phyloP scores from a whole-genome alignment of 768 basidiomycete genomes.

The Artomyces pyxidatus region DNA sequence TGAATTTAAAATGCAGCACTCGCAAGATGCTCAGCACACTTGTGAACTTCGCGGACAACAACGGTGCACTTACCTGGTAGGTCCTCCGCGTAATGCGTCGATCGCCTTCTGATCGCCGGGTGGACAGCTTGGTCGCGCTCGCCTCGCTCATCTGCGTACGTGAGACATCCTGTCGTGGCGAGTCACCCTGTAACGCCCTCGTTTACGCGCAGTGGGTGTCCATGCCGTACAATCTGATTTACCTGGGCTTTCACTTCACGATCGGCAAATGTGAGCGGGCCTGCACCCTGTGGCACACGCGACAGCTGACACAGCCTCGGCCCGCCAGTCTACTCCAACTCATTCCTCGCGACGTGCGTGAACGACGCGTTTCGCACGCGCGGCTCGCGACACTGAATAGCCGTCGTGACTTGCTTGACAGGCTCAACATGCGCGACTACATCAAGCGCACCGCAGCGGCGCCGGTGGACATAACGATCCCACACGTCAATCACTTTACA shows the following conservation, averaged over 20 bases:
- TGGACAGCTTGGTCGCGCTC: slow-evolving; percentile 7
- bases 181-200: too few relatives aligned
- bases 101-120: neutral
- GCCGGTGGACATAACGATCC: neutral
- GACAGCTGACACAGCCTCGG: neutral
- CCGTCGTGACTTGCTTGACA: neutral
- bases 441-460: slow-evolving; percentile 1
- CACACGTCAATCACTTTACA: neutral
- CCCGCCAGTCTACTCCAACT: slow-evolving; percentile 10
- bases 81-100: neutral
- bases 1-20: neutral
- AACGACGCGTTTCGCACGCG: neutral
- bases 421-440: slow-evolving; percentile 13
- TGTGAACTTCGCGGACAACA: slow-evolving; percentile 7
- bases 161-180: neutral
- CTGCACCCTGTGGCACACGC: neutral
- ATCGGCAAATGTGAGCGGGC: slow-evolving; percentile 11
- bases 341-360: slow-evolving; percentile 9
- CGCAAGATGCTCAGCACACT: slow-evolving; percentile 7
- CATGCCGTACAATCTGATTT: slow-evolving; percentile 4
- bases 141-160: slow-evolving; percentile 4
- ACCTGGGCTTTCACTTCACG: slow-evolving; percentile 8
- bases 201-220: slow-evolving; percentile 7
- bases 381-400: neutral
- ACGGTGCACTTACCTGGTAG: slow-evolving; percentile 11